Percentiles rank a stretch among this genome's conserved stretches.
phyloP scores from a whole-genome alignment of 1,139 yeast genomes.

The Yamadazyma triangularis region DNA sequence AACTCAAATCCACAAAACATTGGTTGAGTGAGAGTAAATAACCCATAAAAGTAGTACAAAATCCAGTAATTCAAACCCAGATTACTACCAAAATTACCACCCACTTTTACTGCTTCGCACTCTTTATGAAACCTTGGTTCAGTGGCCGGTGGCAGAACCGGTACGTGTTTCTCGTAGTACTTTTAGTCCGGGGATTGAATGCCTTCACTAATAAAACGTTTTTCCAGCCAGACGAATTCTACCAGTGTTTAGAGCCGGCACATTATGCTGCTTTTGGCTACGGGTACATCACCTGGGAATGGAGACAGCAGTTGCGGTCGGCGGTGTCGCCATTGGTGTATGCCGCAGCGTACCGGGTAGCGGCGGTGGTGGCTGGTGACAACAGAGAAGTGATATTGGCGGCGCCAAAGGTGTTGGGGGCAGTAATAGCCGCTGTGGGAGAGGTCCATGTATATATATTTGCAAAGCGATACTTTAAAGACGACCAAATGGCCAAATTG shows the following conservation, averaged over 20 bases:
- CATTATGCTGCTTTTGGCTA: slow-evolving; percentile 69
- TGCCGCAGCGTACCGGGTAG: slow-evolving; percentile 34
- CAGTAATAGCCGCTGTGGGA: slow-evolving; percentile 63
- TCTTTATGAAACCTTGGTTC: background rate
- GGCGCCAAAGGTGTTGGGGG: slow-evolving; percentile 68
- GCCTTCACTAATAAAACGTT: slow-evolving; percentile 64
- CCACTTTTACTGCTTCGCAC: slow-evolving; percentile 1
- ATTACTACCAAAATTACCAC: too few species aligned
- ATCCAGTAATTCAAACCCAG: background rate
- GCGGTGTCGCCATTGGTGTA: slow-evolving; percentile 77
- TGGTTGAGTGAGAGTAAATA: slow-evolving; percentile 7
- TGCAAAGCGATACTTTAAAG: slow-evolving; percentile 32
- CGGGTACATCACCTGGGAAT: slow-evolving; percentile 94
- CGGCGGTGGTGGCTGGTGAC: slow-evolving; percentile 10
- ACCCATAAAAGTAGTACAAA: slow-evolving; percentile 3
- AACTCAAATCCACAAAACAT: slow-evolving; percentile 31
- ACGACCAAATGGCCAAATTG: slow-evolving; percentile 36
- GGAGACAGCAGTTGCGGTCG: slow-evolving; percentile 73
- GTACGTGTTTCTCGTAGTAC: slow-evolving; percentile 5
- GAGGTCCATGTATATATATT: slow-evolving; percentile 59
- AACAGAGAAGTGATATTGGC: slow-evolving; percentile 10
- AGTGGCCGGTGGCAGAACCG: slow-evolving; percentile 3
- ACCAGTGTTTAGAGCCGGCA: slow-evolving; percentile 92
- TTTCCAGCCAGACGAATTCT: slow-evolving; percentile 96
- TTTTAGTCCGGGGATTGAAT: slow-evolving; percentile 48